Conservation (phyloP, 768 basidiomycete species). For the Rhizopogon sp. region DNA sequence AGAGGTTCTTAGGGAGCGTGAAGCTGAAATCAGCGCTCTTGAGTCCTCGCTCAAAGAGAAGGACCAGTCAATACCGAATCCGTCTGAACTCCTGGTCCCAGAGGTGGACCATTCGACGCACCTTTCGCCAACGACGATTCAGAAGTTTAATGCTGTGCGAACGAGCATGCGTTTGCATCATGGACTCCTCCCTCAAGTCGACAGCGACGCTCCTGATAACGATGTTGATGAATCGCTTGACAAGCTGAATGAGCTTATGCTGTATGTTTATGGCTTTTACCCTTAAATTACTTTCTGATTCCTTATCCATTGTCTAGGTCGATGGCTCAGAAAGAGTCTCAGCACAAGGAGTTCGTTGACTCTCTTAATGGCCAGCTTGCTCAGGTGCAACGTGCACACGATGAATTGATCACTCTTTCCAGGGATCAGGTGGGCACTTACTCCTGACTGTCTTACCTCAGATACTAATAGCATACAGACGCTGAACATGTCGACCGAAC, state of each 20-base stretch:
- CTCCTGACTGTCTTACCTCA: not conserved
- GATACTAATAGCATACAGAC: conserved; percentile 37
- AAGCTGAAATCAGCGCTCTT: conserved; percentile 80
- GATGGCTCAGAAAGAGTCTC: conserved; percentile 96
- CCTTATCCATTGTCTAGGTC: conserved; percentile 46
- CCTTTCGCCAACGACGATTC: conserved; percentile 67
- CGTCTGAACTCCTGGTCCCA: not conserved
- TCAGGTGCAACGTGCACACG: conserved; percentile 72
- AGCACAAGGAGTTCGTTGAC: conserved; percentile 79
- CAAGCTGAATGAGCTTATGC: conserved; percentile 87
- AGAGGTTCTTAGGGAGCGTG: conserved; percentile 85
- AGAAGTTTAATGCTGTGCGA: conserved; percentile 72
- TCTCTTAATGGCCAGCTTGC: conserved; percentile 61
- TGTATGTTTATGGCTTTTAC: conserved; percentile 44
- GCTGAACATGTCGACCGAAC: conserved; percentile 83
- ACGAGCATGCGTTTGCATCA: conserved; percentile 53
- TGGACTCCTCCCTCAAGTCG: conserved; percentile 30
- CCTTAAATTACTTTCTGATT: not conserved
- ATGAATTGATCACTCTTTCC: conserved; percentile 75
- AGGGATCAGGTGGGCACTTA: conserved; percentile 68
- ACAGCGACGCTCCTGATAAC: conserved; percentile 28
- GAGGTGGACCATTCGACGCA: conserved; percentile 24
- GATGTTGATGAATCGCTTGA: conserved; percentile 67
- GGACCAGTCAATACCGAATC: conserved; percentile 12
- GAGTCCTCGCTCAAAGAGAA: conserved; percentile 49